Evolutionary conservation across 192 early-diverging fungal genomes (phyloP), one percentile per base, ranked within the genome.

Genomic region (Coemansia sp.): DNA sequence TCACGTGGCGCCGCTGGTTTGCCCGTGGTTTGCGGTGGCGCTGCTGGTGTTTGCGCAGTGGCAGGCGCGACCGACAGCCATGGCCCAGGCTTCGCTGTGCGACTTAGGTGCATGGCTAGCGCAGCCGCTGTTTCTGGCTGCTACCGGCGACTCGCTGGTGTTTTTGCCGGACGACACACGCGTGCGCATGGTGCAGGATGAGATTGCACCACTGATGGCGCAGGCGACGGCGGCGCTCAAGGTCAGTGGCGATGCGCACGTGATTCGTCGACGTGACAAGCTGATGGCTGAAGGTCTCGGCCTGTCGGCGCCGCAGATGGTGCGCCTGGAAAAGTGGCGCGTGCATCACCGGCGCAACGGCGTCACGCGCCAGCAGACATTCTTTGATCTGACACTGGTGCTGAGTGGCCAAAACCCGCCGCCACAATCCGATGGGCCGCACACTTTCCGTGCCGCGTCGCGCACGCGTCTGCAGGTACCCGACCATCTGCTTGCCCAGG

Each of bases 391-490:
- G 63, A 72, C 78, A 27, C 67, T 81, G 36, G 73, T 81, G 33
- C 64, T 81, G 59, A 64, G 58, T 56, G 78, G 78, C 62, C 78
- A 81, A 46, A 69, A 61, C 30, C 78, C 78, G 54, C 78, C 78
- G 54, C 78, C 78, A 25, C 73, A 66, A 50, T 46, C 63, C 27
- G 63, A 68, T 30, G 51, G 29, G 21, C 65, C 70, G 24, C 78
- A 81, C 46, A 53, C 74, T 4, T 68, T 81, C 59, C 73, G 78
- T 56, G 63, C 74, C 8, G 73, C 78, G 2, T 36, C 70, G n/a
- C 78, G 78, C 67, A 75, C 73, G 21, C 73, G 78, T 14, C 78
- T 81, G 39, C 78, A 81, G 63, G 73, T 81, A 36, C 78, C 78
- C 19, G 78, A 81, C 55, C 78, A 81, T 52, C 68, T 81, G 65